A percentile compares a stretch with the other conserved stretches of the same genome.
phyloP scores from a whole-genome alignment of 139 green algal species.

The Volvox africanus region DNA sequence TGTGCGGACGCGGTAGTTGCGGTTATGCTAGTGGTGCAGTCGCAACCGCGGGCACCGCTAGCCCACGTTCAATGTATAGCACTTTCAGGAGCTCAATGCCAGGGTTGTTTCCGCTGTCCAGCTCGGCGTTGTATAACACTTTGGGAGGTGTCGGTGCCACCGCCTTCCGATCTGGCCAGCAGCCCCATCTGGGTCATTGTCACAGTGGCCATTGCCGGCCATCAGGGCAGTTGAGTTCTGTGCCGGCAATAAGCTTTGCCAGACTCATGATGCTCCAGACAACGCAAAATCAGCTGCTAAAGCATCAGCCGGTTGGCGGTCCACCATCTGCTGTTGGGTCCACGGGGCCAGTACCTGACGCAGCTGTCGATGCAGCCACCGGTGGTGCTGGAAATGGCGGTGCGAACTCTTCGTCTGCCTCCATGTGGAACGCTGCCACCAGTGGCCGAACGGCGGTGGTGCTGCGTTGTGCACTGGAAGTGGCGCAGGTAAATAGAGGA shows the following conservation, averaged over 20 bases:
- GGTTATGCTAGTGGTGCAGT: too few species aligned
- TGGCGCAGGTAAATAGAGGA: conserved; percentile 37
- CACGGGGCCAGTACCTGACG: not conserved
- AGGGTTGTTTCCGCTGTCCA: not conserved
- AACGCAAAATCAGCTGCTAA: not conserved
- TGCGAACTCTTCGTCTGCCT: not conserved
- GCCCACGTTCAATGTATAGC: not conserved
- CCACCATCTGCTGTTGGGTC: not conserved
- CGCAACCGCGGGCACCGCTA: not conserved
- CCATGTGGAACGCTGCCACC: not conserved
- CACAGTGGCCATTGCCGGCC: not conserved
- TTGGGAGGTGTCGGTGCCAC: too few species aligned
- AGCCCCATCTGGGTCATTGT: not conserved
- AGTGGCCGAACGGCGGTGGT: conserved; percentile 21
- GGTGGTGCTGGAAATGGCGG: too few species aligned
- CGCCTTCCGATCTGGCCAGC: too few species aligned
- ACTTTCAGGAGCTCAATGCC: not conserved
- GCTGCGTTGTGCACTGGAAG: conserved; percentile 44
- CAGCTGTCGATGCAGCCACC: not conserved
- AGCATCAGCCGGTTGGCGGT: not conserved
- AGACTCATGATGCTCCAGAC: not conserved
- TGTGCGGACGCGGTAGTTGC: too few species aligned
- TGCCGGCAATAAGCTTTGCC: not conserved
- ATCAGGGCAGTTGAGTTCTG: not conserved
- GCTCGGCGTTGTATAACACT: not conserved